Evolutionary conservation across 1,139 yeast species (phyloP).

Genomic region (Lodderomyces parapsilosis): DNA sequence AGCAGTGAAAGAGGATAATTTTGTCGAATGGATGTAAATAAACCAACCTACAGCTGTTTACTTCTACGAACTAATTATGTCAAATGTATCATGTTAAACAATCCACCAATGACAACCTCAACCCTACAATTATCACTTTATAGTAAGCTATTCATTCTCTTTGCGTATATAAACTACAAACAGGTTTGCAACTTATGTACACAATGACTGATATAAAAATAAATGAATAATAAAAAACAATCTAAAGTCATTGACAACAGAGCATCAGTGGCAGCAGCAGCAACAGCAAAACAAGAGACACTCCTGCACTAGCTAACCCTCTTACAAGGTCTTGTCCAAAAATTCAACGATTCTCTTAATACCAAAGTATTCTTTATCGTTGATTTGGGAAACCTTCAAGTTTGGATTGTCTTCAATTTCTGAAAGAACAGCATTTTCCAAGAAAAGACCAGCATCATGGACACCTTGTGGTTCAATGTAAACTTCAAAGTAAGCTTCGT

Average conservation of each 20-base stretch:
- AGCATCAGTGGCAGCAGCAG: neutral
- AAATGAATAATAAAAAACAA: neutral
- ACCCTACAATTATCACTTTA: neutral
- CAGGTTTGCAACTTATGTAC: neutral
- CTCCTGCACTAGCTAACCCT: neutral
- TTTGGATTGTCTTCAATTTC: constrained; percentile 12
- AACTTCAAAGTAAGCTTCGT: constrained; percentile 18
- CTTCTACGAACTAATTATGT: too few relatives aligned
- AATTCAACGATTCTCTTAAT: constrained; percentile 25
- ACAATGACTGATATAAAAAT: neutral
- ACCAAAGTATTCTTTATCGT: constrained; percentile 26
- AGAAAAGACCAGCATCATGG: constrained; percentile 37
- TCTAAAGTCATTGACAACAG: neutral
- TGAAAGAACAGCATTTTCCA: constrained; percentile 26
- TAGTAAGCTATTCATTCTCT: neutral
- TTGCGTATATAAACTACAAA: neutral
- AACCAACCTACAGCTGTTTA: too few relatives aligned
- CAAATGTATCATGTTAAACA: too few relatives aligned
- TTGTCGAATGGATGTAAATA: too few relatives aligned
- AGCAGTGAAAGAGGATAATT: too few relatives aligned
- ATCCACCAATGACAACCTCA: neutral
- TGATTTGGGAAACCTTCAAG: constrained; percentile 15
- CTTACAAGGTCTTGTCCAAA: constrained; percentile 22
- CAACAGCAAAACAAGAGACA: neutral
- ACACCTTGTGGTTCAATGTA: constrained; percentile 45